phyloP scores from a whole-genome alignment of 306 rosid species.

The Gynostemma pentaphyllum region DNA sequence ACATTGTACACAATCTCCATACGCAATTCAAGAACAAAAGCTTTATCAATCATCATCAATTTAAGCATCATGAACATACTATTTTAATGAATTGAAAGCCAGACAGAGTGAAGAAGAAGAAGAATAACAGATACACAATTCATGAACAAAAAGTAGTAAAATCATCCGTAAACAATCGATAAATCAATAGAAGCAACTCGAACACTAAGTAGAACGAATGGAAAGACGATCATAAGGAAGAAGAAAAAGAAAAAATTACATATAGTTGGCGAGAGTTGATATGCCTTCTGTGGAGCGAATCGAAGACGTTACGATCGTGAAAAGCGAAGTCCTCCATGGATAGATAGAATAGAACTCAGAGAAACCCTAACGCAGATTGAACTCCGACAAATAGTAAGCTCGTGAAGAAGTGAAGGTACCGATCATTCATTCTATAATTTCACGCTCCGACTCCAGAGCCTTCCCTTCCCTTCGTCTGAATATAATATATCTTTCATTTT shows the following conservation, averaged over 20 bases:
- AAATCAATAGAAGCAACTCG: background rate
- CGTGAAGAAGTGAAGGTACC: conserved; percentile 20
- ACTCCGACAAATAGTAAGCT: conserved; percentile 15
- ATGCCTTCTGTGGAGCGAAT: conserved; percentile 37
- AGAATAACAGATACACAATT: background rate
- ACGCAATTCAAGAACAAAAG: background rate
- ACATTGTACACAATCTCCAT: background rate
- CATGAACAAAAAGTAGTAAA: background rate
- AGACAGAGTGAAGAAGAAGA: too few species aligned
- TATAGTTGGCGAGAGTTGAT: conserved; percentile 43
- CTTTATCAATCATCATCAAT: too few species aligned
- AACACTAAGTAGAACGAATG: background rate
- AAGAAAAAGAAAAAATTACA: background rate
- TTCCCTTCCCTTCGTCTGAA: background rate
- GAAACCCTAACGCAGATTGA: conserved; percentile 19
- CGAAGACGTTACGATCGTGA: conserved; percentile 60
- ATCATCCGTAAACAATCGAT: background rate
- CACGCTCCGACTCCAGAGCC: conserved; percentile 5
- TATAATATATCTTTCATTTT: background rate
- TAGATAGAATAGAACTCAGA: conserved; percentile 1
- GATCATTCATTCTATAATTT: conserved; percentile 17
- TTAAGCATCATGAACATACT: too few species aligned
- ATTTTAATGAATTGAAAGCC: too few species aligned
- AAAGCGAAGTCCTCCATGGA: conserved; percentile 63
- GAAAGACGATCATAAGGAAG: background rate